Evolutionary conservation across 495 filamentous ascomycete genomes (phyloP).

Genomic region (Stereocaulon alpinum): DNA sequence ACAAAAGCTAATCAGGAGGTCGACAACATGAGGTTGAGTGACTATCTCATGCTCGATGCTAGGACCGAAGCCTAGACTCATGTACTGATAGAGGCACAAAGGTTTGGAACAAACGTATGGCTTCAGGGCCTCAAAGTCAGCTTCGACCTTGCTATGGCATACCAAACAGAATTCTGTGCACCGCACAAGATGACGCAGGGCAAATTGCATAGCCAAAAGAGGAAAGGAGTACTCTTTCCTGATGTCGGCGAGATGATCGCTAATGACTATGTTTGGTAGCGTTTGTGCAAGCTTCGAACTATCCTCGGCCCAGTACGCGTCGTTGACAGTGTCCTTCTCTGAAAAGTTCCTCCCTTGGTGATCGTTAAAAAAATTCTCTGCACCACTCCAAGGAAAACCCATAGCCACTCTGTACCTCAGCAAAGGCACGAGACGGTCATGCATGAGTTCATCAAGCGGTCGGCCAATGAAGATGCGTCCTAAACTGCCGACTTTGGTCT

Average conservation of each 20-base stretch:
- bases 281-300: neutral
- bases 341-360: slow-evolving; percentile 31
- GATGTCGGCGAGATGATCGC: slow-evolving; percentile 41
- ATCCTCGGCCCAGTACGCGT: slow-evolving; percentile 29
- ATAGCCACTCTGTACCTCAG: slow-evolving; percentile 46
- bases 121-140: slow-evolving; percentile 72
- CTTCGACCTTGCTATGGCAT: slow-evolving; percentile 65
- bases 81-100: slow-evolving; percentile 85
- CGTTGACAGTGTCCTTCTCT: slow-evolving; percentile 26
- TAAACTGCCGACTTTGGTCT: slow-evolving; percentile 22
- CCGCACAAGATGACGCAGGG: slow-evolving; percentile 65
- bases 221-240: slow-evolving; percentile 46
- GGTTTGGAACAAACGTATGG: slow-evolving; percentile 78
- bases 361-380: slow-evolving; percentile 49
- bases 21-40: slow-evolving; percentile 72
- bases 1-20: slow-evolving; percentile 75
- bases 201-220: slow-evolving; percentile 69
- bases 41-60: slow-evolving; percentile 78
- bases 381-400: slow-evolving; percentile 56
- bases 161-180: slow-evolving; percentile 85
- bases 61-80: slow-evolving; percentile 76
- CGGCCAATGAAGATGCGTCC: slow-evolving; percentile 57
- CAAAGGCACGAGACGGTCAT: slow-evolving; percentile 53
- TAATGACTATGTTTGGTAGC: slow-evolving; percentile 30
- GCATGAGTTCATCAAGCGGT: slow-evolving; percentile 60